A percentile compares a stretch with the other conserved stretches of the same genome.
phyloP scores from a whole-genome alignment of 106 monocot genomes.

The Dactylorhiza incarnata region DNA sequence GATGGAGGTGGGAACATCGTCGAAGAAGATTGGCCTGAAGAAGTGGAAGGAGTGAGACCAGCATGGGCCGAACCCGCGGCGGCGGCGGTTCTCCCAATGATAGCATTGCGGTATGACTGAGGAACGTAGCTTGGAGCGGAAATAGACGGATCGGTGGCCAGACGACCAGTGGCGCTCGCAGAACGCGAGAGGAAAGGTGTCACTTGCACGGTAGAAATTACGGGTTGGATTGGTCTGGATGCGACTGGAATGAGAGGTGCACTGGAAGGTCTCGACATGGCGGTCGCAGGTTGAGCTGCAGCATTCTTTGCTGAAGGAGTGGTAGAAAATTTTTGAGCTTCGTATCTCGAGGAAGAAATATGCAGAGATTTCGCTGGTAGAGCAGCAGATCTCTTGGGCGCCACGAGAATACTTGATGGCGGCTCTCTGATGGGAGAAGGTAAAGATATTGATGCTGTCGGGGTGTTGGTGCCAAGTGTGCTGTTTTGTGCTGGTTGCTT shows the following conservation, averaged over 20 bases:
- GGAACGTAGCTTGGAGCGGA: conserved; percentile 34
- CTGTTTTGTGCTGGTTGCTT: background rate
- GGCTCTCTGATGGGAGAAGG: background rate
- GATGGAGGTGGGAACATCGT: conserved; percentile 19
- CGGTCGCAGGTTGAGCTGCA: conserved; percentile 12
- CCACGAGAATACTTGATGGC: conserved; percentile 14
- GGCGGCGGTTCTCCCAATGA: conserved; percentile 43
- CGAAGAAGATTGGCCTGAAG: conserved; percentile 9
- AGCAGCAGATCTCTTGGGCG: conserved; percentile 4
- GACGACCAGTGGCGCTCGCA: conserved; percentile 47
- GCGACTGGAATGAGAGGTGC: conserved; percentile 64
- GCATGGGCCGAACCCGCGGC: background rate
- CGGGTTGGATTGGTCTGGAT: conserved; percentile 33
- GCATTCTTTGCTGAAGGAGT: conserved; percentile 17
- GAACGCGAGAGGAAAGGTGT: conserved; percentile 52
- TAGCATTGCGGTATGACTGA: conserved; percentile 86
- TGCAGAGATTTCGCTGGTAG: conserved; percentile 13
- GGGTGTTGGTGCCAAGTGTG: background rate
- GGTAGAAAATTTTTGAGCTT: conserved; percentile 22
- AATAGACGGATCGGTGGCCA: conserved; percentile 41
- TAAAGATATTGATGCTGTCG: background rate
- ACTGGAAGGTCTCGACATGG: conserved; percentile 66
- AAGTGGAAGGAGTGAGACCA: conserved; percentile 10
- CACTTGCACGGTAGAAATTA: conserved; percentile 25
- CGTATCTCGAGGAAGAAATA: conserved; percentile 25